Percentiles rank a stretch among this genome's conserved stretches.
phyloP scores from a whole-genome alignment of 176 grass and related monocot genomes.

The Carex cristatella region DNA sequence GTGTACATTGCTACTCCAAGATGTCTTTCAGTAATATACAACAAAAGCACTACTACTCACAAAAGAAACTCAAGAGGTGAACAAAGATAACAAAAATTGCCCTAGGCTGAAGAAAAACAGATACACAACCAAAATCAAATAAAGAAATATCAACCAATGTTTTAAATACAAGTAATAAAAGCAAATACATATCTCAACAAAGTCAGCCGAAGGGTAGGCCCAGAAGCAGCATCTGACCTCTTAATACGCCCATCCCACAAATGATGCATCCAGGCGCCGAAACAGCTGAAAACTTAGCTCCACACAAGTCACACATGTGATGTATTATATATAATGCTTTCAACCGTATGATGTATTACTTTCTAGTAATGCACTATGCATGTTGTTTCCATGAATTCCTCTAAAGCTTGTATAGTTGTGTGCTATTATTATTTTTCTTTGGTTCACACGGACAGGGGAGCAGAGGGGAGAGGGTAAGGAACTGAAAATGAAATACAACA shows the following conservation, averaged over 20 bases:
- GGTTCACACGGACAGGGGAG: no score
- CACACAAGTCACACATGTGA: constrained; percentile 84
- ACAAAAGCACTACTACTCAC: background rate
- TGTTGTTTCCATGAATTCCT: background rate
- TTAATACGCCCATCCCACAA: constrained; percentile 98
- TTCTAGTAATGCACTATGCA: background rate
- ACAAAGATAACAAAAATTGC: background rate
- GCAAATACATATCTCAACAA: background rate
- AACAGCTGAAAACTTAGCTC: constrained; percentile 88
- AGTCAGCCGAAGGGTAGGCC: constrained; percentile 66
- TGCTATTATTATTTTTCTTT: background rate
- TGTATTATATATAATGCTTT: constrained; percentile 6
- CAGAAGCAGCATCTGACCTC: constrained; percentile 64
- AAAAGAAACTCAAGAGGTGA: background rate
- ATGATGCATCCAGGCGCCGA: constrained; percentile 80
- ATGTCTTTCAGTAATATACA: background rate
- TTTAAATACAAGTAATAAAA: constrained; percentile 22
- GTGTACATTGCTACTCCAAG: background rate
- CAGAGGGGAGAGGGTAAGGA: background rate
- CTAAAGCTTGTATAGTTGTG: background rate
- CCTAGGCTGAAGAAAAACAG: background rate
- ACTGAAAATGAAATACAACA: background rate
- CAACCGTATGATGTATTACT: background rate
- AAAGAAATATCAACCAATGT: background rate
- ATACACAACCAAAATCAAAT: constrained; percentile 9